Evolutionary conservation across 177 flowering plant genomes (phyloP).

Genomic region (Vitis hybrid): DNA sequence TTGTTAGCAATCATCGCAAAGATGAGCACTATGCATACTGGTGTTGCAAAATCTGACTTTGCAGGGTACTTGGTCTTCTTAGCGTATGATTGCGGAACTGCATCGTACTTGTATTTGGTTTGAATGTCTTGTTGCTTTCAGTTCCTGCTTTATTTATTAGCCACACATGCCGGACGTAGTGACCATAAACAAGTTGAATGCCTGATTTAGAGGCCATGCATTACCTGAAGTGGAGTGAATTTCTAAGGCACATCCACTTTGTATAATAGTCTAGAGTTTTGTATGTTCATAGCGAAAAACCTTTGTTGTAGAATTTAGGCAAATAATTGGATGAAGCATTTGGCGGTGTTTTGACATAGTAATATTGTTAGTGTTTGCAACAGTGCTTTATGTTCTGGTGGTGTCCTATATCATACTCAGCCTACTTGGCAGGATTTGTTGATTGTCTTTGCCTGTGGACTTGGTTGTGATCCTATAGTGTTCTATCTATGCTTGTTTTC

Average conservation of each 20-base stretch:
- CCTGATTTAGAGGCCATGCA: neutral
- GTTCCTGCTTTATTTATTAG: neutral
- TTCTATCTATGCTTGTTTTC: too few species aligned
- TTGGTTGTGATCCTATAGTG: too few species aligned
- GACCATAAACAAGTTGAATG: neutral
- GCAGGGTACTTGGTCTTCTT: neutral
- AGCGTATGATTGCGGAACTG: neutral
- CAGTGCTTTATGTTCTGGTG: too few species aligned
- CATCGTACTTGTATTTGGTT: neutral
- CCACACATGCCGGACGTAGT: neutral
- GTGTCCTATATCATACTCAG: too few species aligned
- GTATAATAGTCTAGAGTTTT: neutral
- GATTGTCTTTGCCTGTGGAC: too few species aligned
- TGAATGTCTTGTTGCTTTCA: neutral
- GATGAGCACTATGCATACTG: constrained; percentile 90
- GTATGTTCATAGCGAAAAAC: neutral
- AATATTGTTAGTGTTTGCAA: too few species aligned
- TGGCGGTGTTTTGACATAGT: neutral
- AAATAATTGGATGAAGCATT: neutral
- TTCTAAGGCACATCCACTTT: neutral
- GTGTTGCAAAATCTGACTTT: constrained; percentile 50
- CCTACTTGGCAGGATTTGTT: too few species aligned
- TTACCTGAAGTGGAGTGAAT: neutral
- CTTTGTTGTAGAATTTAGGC: neutral
- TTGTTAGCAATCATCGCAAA: constrained; percentile 79